These are phyloP conservation scores for Agrocybe chaxingu DNA, from an alignment of 768 basidiomycete genomes.

Conservation along the genomic window DNA sequence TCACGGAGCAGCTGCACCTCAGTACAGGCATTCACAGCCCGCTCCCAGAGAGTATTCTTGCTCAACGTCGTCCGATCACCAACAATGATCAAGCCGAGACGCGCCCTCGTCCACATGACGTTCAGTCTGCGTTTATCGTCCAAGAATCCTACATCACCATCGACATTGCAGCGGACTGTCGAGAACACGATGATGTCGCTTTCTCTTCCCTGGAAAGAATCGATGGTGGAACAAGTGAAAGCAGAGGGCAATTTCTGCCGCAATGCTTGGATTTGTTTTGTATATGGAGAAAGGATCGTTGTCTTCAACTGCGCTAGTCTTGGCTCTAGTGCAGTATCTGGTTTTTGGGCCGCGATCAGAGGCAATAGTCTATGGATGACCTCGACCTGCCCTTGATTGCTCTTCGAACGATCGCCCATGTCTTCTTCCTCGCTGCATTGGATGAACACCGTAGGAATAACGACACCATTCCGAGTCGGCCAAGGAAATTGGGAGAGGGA, in stretches of 20 bases:
- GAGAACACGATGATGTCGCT: slow-evolving; percentile 66
- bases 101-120: slow-evolving; percentile 70
- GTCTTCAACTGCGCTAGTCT: slow-evolving; percentile 27
- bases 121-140: slow-evolving; percentile 59
- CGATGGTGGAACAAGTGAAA: slow-evolving; percentile 45
- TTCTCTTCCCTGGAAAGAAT: slow-evolving; percentile 68
- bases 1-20: slow-evolving; percentile 18
- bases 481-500: slow-evolving; percentile 50
- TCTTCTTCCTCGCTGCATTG: slow-evolving; percentile 58
- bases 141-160: slow-evolving; percentile 63
- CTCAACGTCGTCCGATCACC: slow-evolving; percentile 53
- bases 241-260: slow-evolving; percentile 35
- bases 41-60: slow-evolving; percentile 45
- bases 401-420: slow-evolving; percentile 56
- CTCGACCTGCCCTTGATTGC: slow-evolving; percentile 56
- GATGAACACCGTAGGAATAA: slow-evolving; percentile 56
- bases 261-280: slow-evolving; percentile 50
- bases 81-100: slow-evolving; percentile 55
- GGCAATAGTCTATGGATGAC: slow-evolving; percentile 45
- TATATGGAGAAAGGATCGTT: slow-evolving; percentile 58
- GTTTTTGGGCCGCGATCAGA: slow-evolving; percentile 31
- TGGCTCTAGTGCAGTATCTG: slow-evolving; percentile 11
- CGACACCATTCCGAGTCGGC: slow-evolving; percentile 35
- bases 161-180: slow-evolving; percentile 57
- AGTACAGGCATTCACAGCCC: slow-evolving; percentile 42